Evolutionary conservation across 257 asterid species (phyloP).

Genomic region (Fraxinus cuspidata): DNA sequence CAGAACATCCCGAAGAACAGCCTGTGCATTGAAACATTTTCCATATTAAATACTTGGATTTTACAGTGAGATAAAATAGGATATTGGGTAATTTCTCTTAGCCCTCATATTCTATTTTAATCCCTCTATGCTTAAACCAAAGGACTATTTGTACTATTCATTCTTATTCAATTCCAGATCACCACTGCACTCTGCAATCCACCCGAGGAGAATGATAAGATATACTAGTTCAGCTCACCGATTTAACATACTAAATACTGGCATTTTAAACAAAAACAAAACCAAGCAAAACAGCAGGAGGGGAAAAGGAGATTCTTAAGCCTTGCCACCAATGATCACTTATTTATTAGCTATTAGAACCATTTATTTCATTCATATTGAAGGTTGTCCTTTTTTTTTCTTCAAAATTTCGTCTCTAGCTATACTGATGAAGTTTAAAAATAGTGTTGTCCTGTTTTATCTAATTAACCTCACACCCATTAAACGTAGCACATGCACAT

Average conservation of each 20-base stretch:
- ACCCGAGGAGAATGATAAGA: background rate
- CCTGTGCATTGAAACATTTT: constrained; percentile 45
- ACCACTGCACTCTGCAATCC: background rate
- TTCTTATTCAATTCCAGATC: background rate
- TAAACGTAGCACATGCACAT: constrained; percentile 24
- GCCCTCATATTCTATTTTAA: background rate
- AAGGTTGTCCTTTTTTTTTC: background rate
- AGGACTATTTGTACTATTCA: background rate
- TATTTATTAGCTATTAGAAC: background rate
- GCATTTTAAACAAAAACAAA: background rate
- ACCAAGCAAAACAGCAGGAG: background rate
- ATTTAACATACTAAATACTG: background rate
- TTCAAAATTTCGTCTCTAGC: background rate
- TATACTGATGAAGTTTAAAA: background rate
- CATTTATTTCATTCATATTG: background rate
- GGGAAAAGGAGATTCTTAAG: background rate
- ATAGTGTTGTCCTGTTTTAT: background rate
- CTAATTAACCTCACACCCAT: constrained; percentile 6
- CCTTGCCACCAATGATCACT: background rate
- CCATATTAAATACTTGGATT: constrained; percentile 19
- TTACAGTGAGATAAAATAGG: constrained; percentile 10
- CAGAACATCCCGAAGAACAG: constrained; percentile 85
- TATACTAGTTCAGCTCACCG: background rate
- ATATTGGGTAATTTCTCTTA: background rate
- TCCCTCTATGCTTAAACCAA: background rate